Evolutionary conservation across 169 alveolate genomes (phyloP).

Genomic region (Cryptosporidium felis): DNA sequence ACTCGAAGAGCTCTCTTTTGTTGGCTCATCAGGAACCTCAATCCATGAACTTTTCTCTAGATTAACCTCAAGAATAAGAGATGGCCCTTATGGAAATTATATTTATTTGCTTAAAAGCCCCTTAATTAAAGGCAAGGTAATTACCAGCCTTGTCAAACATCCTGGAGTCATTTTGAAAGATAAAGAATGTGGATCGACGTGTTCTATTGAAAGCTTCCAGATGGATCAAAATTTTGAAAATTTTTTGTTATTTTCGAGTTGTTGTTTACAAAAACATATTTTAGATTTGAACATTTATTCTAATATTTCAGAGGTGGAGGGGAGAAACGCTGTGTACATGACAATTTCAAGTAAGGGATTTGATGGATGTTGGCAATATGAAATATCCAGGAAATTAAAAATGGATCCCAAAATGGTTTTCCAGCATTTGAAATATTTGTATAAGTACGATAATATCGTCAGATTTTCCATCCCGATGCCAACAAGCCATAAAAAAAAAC

Average conservation of each 20-base stretch:
- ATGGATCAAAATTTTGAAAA: background rate
- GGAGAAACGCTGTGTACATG: slow-evolving; percentile 67
- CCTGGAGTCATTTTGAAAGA: background rate
- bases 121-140: background rate
- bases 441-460: slow-evolving; percentile 46
- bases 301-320: slow-evolving; percentile 50
- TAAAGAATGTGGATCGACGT: background rate
- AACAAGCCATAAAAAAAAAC: slow-evolving; percentile 19
- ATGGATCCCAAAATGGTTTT: slow-evolving; percentile 71
- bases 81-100: background rate
- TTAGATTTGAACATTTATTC: slow-evolving; percentile 42
- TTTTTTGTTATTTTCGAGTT: background rate
- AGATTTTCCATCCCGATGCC: slow-evolving; percentile 70
- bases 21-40: slow-evolving; percentile 2
- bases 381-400: slow-evolving; percentile 44
- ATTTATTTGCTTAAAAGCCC: background rate
- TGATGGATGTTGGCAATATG: slow-evolving; percentile 70
- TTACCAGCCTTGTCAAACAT: background rate
- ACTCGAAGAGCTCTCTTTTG: slow-evolving; percentile 37
- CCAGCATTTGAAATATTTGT: slow-evolving; percentile 48
- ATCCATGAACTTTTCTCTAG: background rate
- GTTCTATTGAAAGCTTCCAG: background rate
- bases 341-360: slow-evolving; percentile 47
- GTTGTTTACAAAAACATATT: background rate
- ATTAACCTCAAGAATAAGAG: background rate